These are phyloP conservation scores for Aspergillus fijiensis DNA, from an alignment of 2,329 filamentous ascomycete genomes.

Conservation along the genomic window DNA sequence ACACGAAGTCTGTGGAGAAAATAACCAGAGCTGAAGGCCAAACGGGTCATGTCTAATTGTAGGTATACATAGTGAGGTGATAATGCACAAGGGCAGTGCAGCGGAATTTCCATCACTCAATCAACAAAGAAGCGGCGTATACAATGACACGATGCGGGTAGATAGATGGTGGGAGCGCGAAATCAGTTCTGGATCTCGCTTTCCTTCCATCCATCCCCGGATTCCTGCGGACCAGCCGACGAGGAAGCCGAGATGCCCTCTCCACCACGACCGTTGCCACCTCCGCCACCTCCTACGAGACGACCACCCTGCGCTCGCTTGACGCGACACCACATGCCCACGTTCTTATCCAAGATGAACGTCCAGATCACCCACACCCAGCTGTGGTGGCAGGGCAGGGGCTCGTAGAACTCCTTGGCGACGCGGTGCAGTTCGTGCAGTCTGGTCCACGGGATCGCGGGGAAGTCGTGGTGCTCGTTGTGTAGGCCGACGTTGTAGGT, in stretches of 20 bases:
- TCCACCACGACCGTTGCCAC: conserved; percentile 39
- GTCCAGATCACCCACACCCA: conserved; percentile 95
- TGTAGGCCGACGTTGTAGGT: conserved; percentile 98
- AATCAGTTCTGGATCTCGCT: conserved; percentile 64
- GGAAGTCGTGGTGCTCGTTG: conserved; percentile 99
- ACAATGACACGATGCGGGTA: not conserved
- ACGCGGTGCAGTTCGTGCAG: conserved; percentile 74
- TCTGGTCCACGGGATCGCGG: conserved; percentile 90
- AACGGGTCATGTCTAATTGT: not conserved
- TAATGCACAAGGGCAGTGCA: not conserved
- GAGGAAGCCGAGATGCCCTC: conserved; percentile 40
- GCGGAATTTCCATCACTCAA: not conserved
- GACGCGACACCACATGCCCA: conserved; percentile 87
- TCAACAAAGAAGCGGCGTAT: not conserved
- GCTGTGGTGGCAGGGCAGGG: conserved; percentile 80
- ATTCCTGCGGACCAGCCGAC: conserved; percentile 49
- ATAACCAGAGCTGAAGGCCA: not conserved
- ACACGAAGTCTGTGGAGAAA: not conserved
- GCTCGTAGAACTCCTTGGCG: conserved; percentile 87
- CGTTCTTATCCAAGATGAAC: conserved; percentile 86
- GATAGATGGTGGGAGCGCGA: not conserved
- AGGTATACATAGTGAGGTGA: not conserved
- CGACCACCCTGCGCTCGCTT: conserved; percentile 80
- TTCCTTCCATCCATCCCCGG: conserved; percentile 63
- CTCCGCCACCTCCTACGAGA: conserved; percentile 54